Evolutionary conservation across 345 rosid species (phyloP).

Genomic region (Hibiscus mutabilis): DNA sequence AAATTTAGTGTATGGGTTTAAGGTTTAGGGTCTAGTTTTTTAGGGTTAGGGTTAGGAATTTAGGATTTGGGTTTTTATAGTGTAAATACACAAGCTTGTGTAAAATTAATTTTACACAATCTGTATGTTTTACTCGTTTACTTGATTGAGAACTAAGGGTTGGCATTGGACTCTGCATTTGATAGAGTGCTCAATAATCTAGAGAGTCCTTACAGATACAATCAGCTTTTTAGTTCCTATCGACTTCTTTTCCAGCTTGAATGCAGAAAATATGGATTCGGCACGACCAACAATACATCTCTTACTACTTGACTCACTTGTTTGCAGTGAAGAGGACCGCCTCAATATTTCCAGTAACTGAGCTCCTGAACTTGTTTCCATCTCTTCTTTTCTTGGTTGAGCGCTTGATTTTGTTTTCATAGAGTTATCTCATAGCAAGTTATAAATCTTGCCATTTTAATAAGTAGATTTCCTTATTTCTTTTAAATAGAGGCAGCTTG

Average conservation of each 20-base stretch:
- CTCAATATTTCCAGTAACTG: slow-evolving; percentile 60
- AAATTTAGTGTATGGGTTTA: no score
- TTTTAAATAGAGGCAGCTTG: no score
- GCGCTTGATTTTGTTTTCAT: slow-evolving; percentile 35
- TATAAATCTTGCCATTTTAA: no score
- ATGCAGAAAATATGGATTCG: slow-evolving; percentile 74
- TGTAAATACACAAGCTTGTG: no score
- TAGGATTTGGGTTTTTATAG: no score
- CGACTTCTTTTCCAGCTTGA: slow-evolving; percentile 55
- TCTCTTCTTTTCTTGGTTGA: slow-evolving; percentile 23
- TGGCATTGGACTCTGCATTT: background rate
- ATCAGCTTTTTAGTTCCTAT: slow-evolving; percentile 19
- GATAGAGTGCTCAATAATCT: background rate
- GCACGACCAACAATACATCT: slow-evolving; percentile 30
- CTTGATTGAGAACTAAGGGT: background rate
- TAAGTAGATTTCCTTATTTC: no score
- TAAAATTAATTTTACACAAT: no score
- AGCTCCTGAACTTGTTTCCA: slow-evolving; percentile 35
- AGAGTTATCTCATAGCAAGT: no score
- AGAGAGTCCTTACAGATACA: background rate
- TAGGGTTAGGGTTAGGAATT: no score
- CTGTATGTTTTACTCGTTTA: no score
- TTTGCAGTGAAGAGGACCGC: slow-evolving; percentile 46
- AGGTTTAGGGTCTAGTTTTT: no score
- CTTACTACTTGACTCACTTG: slow-evolving; percentile 25